Conservation (phyloP, 2,329 filamentous ascomycete species). For the Alternaria rosae region DNA sequence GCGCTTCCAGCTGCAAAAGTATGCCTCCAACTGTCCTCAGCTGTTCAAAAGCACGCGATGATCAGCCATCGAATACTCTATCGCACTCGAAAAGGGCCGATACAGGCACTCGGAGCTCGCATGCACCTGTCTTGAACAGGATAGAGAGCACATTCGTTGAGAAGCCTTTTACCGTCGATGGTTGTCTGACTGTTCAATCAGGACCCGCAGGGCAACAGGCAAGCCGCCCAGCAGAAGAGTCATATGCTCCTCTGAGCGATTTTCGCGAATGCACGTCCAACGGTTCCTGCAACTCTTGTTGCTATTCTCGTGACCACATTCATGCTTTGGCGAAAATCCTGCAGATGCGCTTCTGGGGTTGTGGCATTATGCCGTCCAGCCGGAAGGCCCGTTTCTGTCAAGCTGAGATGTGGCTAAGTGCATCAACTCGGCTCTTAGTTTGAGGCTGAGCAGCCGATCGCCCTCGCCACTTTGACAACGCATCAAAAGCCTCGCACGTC, state of each 20-base stretch:
- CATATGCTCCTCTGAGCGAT: slow-evolving; percentile 35
- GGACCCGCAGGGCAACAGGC: slow-evolving; percentile 30
- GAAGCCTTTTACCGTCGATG: slow-evolving; percentile 27
- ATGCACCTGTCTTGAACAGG: slow-evolving; percentile 39
- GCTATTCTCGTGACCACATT: slow-evolving; percentile 41
- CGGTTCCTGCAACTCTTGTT: slow-evolving; percentile 25
- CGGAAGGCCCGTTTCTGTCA: slow-evolving; percentile 36
- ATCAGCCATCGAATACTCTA: slow-evolving; percentile 25
- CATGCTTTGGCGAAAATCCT: slow-evolving; percentile 21
- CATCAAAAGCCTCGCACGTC: slow-evolving; percentile 35
- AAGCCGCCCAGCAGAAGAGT: slow-evolving; percentile 40
- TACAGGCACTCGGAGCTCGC: slow-evolving; percentile 23
- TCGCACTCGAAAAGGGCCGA: slow-evolving; percentile 23
- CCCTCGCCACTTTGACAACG: slow-evolving; percentile 44
- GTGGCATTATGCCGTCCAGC: slow-evolving; percentile 20
- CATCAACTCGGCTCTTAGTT: slow-evolving; percentile 26
- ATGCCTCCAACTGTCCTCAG: slow-evolving; percentile 5
- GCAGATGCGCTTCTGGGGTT: slow-evolving; percentile 25
- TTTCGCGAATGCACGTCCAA: slow-evolving; percentile 32
- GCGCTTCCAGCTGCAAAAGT: slow-evolving; percentile 26
- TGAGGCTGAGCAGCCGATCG: slow-evolving; percentile 45
- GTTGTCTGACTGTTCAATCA: slow-evolving; percentile 39
- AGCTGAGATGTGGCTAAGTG: slow-evolving; percentile 46
- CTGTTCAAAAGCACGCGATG: slow-evolving; percentile 21
- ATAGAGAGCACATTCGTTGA: slow-evolving; percentile 25